Percentiles rank a stretch among this genome's conserved stretches.
Conservation (phyloP, 768 basidiomycete species). For the Auricularia sp. region DNA sequence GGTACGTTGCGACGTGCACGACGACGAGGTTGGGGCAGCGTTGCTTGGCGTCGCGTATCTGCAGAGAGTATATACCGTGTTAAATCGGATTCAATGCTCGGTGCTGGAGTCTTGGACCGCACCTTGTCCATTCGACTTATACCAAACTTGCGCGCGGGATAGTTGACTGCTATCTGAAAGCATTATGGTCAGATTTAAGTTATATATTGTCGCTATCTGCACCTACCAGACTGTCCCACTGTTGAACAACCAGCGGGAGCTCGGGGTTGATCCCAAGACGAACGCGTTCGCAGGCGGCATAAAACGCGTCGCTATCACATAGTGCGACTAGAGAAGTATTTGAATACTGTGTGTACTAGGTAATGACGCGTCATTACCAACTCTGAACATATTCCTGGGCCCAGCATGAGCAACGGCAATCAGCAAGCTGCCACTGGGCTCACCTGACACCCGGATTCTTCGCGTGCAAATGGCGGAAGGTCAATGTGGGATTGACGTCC, state of each 20-base stretch:
- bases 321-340: conserved; percentile 47
- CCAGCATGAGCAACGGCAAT: not conserved
- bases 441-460: conserved; percentile 55
- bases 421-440: not conserved
- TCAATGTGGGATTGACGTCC: conserved; percentile 58
- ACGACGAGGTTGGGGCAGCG: conserved; percentile 76
- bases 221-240: conserved; percentile 60
- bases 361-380: conserved; percentile 20
- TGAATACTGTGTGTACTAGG: not conserved
- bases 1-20: conserved; percentile 88
- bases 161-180: conserved; percentile 78
- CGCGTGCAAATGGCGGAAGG: conserved; percentile 69
- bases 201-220: no score
- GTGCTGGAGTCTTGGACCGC: conserved; percentile 1
- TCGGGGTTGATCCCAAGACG: conserved; percentile 54
- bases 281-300: conserved; percentile 77
- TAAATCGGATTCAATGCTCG: no score
- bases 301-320: conserved; percentile 86
- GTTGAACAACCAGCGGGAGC: conserved; percentile 69
- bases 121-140: conserved; percentile 86
- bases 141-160: conserved; percentile 85
- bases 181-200: no score
- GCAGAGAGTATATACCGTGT: not conserved
- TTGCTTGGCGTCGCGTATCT: conserved; percentile 61
- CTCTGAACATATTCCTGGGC: conserved; percentile 56